Evolutionary conservation across 1,139 yeast species (phyloP), one percentile per base, ranked within the genome.

Genomic region (Waltiozyma sp.): DNA sequence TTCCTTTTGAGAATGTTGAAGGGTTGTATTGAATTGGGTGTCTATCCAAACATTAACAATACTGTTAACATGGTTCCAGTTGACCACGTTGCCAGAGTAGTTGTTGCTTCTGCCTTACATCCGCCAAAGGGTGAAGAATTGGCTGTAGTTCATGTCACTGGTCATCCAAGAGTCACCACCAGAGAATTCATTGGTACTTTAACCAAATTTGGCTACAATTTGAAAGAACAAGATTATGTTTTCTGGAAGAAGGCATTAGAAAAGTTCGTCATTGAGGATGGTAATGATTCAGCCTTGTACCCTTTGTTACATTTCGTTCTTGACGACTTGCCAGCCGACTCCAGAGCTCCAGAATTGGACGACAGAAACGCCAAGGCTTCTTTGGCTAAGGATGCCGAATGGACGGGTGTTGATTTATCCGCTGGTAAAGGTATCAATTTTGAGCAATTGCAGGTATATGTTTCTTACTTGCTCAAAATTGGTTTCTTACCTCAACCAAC

Each of bases 1-100:
- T 91, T 91, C 80, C 69, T 91, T 55, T 70, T 91, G 51, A 77
- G 98, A 65, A 83, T 89, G 85, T 70, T 91, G 66, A 91, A 91
- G 70, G 97, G 99, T 28, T 80, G 94, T 62, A 80, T 82, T 41
- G 96, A 91, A 64, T 66, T 91, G 47, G 95, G 96, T 3, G 68
- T 71, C 39, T 82, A 75, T 55, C 98, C 99, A 19, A 85, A 84
- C 56, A 88, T 91, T 50, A 64, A 76, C 54, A 91, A 91, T 67
- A 75, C 80, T 41, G 95, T 89, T 40, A 93, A 93, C 62, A 88
- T 89, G 87, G 96, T 88, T 19, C 98, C 98, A 3, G 98, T 91
- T 34, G 97, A 91, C 55, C 98, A 91, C 56, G 98, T 91, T 51
- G 97, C 98, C 1, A 75, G 95, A 44, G 86, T 88, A 21, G 87